Evolutionary conservation across 1,284 basidiomycete species (phyloP), one percentile per base, ranked within the genome.

Genomic region (Xerocomus amazonicus): DNA sequence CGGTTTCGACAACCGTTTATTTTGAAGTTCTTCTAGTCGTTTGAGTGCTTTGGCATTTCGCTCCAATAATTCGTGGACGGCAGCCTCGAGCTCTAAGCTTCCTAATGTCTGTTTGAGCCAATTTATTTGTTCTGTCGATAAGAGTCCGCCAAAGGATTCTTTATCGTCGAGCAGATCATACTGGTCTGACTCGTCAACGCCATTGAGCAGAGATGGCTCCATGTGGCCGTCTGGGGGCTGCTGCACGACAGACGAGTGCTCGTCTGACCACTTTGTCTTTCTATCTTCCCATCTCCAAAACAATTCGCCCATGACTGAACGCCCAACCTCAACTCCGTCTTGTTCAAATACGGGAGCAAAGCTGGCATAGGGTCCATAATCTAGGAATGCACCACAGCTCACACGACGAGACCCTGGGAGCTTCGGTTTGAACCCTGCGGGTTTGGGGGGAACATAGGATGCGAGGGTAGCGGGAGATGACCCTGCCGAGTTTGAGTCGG

Each of bases 271-370:
- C 34, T 13, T 58, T 54, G 63, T 64, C 51, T 67, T 73, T 52
- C 67, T 68, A 48, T 73, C 63, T 31, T 73, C 70, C 50, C 70
- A 67, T 56, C 66, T 65, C 63, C 73, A 81, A 28, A 83, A 67
- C 9, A 81, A 67, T 59, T 85, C 77, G 17, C 79, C 82, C 51
- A 90, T 70, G 45, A 76, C 72, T 7, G 72, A 63, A 47, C 79
- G 72, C 2, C 87, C 87, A 12, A 88, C 68, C 59, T 87, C 79
- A 36, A 78, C 74, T 9, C 81, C 81, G 48, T 85, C 82, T 56
- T 86, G 84, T 54, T 88, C 85, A 61, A 87, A 90, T 13, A 74
- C 71, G 3, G 88, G 88, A 0, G 87, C 87, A 65, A 91, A 91
- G 60, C 79, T 84, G 3, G 85, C 68, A 59, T 76, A 84, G 8